Evolutionary conservation across 192 early-diverging fungal species (phyloP).

Genomic region (Coemansia sp.): DNA sequence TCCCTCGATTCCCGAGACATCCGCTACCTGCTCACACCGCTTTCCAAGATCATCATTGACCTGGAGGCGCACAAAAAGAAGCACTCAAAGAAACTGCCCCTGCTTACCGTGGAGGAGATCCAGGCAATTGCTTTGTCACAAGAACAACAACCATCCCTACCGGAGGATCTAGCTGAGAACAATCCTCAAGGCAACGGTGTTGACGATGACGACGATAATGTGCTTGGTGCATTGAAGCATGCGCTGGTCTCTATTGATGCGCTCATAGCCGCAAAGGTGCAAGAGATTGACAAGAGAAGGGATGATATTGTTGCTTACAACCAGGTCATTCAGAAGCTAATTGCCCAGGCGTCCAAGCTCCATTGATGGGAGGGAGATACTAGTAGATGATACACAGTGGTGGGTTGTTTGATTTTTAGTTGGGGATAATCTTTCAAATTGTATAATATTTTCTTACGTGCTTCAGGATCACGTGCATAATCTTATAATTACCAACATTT

Average conservation of each 20-base stretch:
- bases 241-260: conserved; percentile 28
- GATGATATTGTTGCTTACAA: conserved; percentile 41
- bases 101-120: conserved; percentile 23
- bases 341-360: conserved; percentile 40
- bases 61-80: background rate
- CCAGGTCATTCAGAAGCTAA: conserved; percentile 49
- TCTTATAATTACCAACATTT: background rate
- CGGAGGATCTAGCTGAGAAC: background rate
- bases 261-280: conserved; percentile 16
- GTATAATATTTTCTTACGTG: background rate
- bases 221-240: conserved; percentile 1
- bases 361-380: conserved; percentile 14
- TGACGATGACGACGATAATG: background rate
- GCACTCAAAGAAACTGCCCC: background rate
- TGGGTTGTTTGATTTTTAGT: background rate
- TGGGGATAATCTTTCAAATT: background rate
- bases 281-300: conserved; percentile 26
- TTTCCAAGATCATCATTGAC: conserved; percentile 6
- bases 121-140: conserved; percentile 16
- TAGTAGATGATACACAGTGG: no score
- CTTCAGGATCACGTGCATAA: background rate
- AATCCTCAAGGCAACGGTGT: background rate
- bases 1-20: conserved; percentile 5
- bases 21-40: conserved; percentile 17
- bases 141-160: background rate